phyloP scores from a whole-genome alignment of 2,329 filamentous ascomycete species.

The Pyrenophora teres region DNA sequence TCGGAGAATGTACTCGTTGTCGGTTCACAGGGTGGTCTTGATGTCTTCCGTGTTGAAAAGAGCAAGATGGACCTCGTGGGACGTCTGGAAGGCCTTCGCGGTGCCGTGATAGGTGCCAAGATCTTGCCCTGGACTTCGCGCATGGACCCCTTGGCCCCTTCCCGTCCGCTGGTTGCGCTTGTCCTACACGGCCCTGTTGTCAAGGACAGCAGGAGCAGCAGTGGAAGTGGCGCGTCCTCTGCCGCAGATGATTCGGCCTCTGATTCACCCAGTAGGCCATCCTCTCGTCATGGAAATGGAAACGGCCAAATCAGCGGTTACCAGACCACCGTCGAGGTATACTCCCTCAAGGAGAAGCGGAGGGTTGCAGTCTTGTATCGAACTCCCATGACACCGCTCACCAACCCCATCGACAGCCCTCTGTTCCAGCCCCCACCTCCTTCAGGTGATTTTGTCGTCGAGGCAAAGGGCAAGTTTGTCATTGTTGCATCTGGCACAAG shows the following conservation, averaged over 20 bases:
- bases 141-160: slow-evolving; percentile 57
- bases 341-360: slow-evolving; percentile 77
- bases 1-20: slow-evolving; percentile 71
- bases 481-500: slow-evolving; percentile 79
- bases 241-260: slow-evolving; percentile 45
- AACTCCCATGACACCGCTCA: slow-evolving; percentile 66
- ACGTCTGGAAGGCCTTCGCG: slow-evolving; percentile 75
- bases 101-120: slow-evolving; percentile 80
- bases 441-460: slow-evolving; percentile 73
- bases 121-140: slow-evolving; percentile 71
- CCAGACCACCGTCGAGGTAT: slow-evolving; percentile 87
- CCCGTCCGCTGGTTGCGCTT: slow-evolving; percentile 76
- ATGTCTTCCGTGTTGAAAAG: slow-evolving; percentile 74
- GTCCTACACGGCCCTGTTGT: slow-evolving; percentile 77
- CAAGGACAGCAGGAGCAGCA: slow-evolving; percentile 50
- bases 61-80: slow-evolving; percentile 72
- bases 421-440: slow-evolving; percentile 71
- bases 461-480: slow-evolving; percentile 72
- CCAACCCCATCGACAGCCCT: slow-evolving; percentile 61
- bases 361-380: slow-evolving; percentile 75
- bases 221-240: slow-evolving; percentile 44
- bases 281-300: slow-evolving; percentile 34
- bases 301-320: slow-evolving; percentile 62
- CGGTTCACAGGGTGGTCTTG: slow-evolving; percentile 79
- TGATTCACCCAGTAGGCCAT: slow-evolving; percentile 45